Evolutionary conservation across 1,284 basidiomycete species (phyloP), one percentile per base, ranked within the genome.

Genomic region (Naganishia sp.): DNA sequence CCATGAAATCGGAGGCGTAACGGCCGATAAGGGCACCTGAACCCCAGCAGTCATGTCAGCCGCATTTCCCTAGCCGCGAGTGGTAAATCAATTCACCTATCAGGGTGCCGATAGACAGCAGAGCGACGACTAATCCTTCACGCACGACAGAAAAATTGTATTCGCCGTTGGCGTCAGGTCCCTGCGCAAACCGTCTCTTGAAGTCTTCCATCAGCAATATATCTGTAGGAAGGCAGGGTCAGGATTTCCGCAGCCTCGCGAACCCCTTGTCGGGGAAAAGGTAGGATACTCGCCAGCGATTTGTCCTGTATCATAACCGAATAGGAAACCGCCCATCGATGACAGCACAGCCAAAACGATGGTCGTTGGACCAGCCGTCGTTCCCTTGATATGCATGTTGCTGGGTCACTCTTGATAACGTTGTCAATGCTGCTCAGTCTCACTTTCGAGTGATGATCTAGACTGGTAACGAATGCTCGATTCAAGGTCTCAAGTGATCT

Each of bases 311-410:
- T 42, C 49, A 50, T 52, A 63, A 68, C 86, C 87, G 71, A 89
- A 88, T 71, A 90, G 87, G 79, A 89, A 89, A 60, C 88, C 89
- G 68, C 89, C 89, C 84, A 90, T 89, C 63, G 85, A 87, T 49
- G 88, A 87, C 36, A 91, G 77, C 53, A 72, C 55, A 33, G 67
- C 68, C 31, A 72, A 54, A 48, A 60, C 44, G 61, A 72, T 64
- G 49, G 69, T 60, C 21, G 66, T 69, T 39, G 64, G 52, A 18
- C 71, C 71, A n/a, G 57, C 56, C 11, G 39, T 59, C 44, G 50
- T 53, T 2, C 50, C 50, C 18, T 36, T 53, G 21, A 42, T 60
- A 36, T 43, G 42, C 36, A 23, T 31, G 33, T 28, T 53, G 50
- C 28, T 11, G 36, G 10, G 7, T 39, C 2, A 39, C 36, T 39